phyloP scores from a whole-genome alignment of 768 basidiomycete species.

The Kwoniella newhampshirensis region DNA sequence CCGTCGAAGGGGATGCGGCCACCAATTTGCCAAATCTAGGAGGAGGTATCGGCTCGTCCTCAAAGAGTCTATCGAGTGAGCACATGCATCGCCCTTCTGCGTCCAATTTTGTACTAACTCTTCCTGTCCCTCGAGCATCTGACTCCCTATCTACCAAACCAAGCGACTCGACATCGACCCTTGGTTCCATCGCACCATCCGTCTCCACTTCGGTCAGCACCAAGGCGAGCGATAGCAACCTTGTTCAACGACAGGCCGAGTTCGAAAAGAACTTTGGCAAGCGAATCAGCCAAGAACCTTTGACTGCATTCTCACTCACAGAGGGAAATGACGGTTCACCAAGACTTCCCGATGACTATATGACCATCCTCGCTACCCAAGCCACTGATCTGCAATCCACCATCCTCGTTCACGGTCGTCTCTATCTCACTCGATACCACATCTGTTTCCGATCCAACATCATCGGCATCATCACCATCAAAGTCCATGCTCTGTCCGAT shows the following conservation, averaged over 20 bases:
- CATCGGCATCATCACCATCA: slow-evolving; percentile 27
- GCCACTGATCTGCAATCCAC: slow-evolving; percentile 31
- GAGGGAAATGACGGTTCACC: neutral
- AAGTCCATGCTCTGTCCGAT: slow-evolving; percentile 20
- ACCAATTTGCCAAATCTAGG: too few species aligned
- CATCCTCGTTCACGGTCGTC: slow-evolving; percentile 31
- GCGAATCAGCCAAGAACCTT: slow-evolving; percentile 5
- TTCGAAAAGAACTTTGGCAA: slow-evolving; percentile 11
- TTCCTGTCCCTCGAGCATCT: too few species aligned
- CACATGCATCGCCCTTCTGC: too few species aligned
- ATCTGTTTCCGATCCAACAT: slow-evolving; percentile 40
- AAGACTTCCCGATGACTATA: slow-evolving; percentile 18
- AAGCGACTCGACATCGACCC: neutral
- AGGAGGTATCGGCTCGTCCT: too few species aligned
- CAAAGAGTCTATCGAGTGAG: too few species aligned
- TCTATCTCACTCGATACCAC: slow-evolving; percentile 31
- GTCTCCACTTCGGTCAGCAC: slow-evolving; percentile 2
- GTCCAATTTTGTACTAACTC: too few species aligned
- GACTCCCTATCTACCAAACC: too few species aligned
- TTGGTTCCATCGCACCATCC: neutral
- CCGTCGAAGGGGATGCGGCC: too few species aligned
- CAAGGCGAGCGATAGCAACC: slow-evolving; percentile 9
- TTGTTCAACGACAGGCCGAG: slow-evolving; percentile 2
- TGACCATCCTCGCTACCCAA: slow-evolving; percentile 29
- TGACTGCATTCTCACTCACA: neutral